phyloP scores from a whole-genome alignment of 2,329 filamentous ascomycete species.

The Phaeophleospora eucalypticola region DNA sequence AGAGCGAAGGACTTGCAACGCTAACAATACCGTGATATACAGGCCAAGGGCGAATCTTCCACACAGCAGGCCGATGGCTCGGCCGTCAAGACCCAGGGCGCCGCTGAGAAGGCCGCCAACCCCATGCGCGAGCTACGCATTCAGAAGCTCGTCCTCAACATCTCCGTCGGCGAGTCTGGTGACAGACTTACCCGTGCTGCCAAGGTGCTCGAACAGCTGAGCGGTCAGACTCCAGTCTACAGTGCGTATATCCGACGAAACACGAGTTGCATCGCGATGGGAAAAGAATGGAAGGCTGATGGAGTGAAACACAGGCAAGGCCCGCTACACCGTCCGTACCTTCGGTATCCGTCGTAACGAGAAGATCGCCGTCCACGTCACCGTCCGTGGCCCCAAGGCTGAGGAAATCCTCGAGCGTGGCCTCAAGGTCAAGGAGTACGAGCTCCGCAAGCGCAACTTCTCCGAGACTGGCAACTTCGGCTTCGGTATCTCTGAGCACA shows the following conservation, averaged over 20 bases:
- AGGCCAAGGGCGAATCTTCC: conserved; percentile 29
- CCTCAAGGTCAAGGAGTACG: conserved; percentile 99
- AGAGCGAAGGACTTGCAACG: conserved; percentile 7
- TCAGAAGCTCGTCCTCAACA: conserved; percentile 99
- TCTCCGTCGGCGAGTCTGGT: conserved; percentile 99
- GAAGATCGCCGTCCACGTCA: conserved; percentile 99
- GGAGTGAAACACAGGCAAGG: conserved; percentile 68
- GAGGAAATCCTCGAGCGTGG: conserved; percentile 99
- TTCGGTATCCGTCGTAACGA: conserved; percentile 99
- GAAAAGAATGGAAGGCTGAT: conserved; percentile 4
- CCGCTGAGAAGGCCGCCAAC: conserved; percentile 75
- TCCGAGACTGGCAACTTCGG: conserved; percentile 99
- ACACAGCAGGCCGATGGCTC: conserved; percentile 31
- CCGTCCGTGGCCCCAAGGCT: conserved; percentile 97
- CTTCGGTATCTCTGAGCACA: conserved; percentile 99
- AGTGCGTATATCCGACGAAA: conserved; percentile 57
- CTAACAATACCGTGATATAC: conserved; percentile 12
- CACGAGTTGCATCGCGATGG: neutral
- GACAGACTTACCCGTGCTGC: conserved; percentile 99
- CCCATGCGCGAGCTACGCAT: conserved; percentile 99
- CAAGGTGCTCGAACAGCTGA: conserved; percentile 99
- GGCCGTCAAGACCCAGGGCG: conserved; percentile 22
- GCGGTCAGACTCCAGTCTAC: conserved; percentile 99
- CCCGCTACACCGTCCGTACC: conserved; percentile 99
- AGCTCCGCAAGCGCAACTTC: conserved; percentile 99